Conservation (phyloP, 768 basidiomycete genomes). For the Macrocybe gigantea region DNA sequence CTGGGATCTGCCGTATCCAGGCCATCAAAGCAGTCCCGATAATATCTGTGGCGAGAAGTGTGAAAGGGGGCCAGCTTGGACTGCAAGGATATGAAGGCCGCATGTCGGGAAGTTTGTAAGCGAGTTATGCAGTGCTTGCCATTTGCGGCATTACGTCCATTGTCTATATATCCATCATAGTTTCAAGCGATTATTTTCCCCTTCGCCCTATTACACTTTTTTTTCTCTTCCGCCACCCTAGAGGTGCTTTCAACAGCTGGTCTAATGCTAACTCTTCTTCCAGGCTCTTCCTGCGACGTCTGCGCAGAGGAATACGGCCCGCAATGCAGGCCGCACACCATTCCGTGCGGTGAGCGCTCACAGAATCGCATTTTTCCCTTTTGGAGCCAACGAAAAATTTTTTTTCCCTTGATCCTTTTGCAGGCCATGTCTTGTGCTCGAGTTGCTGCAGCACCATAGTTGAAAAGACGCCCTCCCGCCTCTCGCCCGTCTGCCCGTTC, state of each 20-base stretch:
- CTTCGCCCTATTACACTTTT: constrained; percentile 37
- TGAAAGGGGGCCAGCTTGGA: constrained; percentile 5
- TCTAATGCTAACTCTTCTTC: constrained; percentile 75
- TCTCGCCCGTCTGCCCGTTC: constrained; percentile 76
- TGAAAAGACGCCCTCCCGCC: constrained; percentile 71
- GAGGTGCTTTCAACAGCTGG: constrained; percentile 38
- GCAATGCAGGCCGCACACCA: constrained; percentile 70
- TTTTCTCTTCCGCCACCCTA: constrained; percentile 31
- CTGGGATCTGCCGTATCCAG: constrained; percentile 7
- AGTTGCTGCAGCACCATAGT: constrained; percentile 74
- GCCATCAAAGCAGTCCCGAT: constrained; percentile 12
- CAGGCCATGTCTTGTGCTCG: constrained; percentile 78
- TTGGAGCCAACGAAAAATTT: constrained; percentile 10
- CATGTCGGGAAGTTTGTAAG: constrained; percentile 15
- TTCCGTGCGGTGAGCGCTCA: constrained; percentile 63
- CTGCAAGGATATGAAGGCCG: constrained; percentile 12
- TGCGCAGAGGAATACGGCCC: constrained; percentile 83
- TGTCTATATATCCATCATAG: constrained; percentile 42
- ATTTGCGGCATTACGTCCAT: constrained; percentile 30
- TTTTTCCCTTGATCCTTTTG: constrained; percentile 9
- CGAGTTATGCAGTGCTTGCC: constrained; percentile 16
- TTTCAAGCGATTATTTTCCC: constrained; percentile 39
- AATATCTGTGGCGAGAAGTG: constrained; percentile 6
- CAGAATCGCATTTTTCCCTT: constrained; percentile 11
- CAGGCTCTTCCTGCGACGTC: constrained; percentile 83